Percentiles rank a stretch among this genome's conserved stretches.
phyloP scores from a whole-genome alignment of 148 eudicot genomes.

The Nyssa sinensis region DNA sequence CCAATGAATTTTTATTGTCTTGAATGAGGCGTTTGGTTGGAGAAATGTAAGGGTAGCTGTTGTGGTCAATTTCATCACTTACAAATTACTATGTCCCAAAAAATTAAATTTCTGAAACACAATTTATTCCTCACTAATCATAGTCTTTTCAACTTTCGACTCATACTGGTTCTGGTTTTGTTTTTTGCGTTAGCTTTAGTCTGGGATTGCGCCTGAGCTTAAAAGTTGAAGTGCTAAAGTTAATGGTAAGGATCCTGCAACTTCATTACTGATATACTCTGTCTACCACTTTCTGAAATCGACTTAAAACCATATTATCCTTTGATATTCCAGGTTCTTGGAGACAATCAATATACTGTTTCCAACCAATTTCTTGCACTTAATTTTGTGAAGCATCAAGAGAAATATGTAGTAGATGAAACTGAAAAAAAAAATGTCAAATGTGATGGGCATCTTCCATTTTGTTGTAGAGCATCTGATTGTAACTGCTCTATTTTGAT shows the following conservation, averaged over 20 bases:
- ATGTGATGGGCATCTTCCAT: background rate
- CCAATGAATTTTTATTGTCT: constrained; percentile 57
- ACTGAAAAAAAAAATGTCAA: background rate
- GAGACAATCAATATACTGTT: constrained; percentile 11
- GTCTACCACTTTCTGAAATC: background rate
- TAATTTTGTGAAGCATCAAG: constrained; percentile 3
- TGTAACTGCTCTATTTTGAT: background rate
- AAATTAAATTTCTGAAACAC: constrained; percentile 15
- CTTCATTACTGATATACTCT: constrained; percentile 4
- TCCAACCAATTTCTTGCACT: constrained; percentile 21
- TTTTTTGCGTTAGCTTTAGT: constrained; percentile 27
- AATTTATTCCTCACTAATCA: constrained; percentile 8
- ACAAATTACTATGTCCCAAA: constrained; percentile 16
- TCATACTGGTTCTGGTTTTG: constrained; percentile 24
- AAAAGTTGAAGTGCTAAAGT: constrained; percentile 31
- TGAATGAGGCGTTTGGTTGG: constrained; percentile 29
- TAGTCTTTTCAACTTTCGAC: constrained; percentile 16
- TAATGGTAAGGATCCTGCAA: constrained; percentile 28
- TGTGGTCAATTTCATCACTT: constrained; percentile 16
- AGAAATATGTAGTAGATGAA: constrained; percentile 1
- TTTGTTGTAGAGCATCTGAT: background rate
- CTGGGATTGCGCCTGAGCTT: constrained; percentile 36
- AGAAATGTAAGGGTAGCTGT: constrained; percentile 33
- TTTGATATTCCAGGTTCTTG: constrained; percentile 14
- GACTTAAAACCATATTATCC: constrained; percentile 3